phyloP scores from a whole-genome alignment of 2,329 filamentous ascomycete genomes.

The Chrysoporthe puriensis region DNA sequence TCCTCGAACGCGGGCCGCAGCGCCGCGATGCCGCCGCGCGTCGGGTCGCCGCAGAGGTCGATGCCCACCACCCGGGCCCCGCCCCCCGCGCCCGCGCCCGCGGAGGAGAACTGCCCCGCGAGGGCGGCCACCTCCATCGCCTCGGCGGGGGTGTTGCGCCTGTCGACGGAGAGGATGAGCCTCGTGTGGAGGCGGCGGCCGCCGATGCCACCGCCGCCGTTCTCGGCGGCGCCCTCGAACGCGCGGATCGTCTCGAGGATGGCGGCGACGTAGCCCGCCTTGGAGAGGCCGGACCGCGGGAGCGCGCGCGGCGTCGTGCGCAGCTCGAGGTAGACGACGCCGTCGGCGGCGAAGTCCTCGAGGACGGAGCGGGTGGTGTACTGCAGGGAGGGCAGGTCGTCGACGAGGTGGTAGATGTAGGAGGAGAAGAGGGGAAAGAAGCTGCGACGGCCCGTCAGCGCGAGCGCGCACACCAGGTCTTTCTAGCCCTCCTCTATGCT shows the following conservation, averaged over 20 bases:
- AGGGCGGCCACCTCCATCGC: slow-evolving; percentile 68
- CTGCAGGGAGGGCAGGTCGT: slow-evolving; percentile 60
- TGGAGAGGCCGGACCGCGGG: slow-evolving; percentile 51
- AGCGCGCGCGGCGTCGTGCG: slow-evolving; percentile 76
- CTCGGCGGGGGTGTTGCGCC: slow-evolving; percentile 60
- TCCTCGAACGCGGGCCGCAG: slow-evolving; percentile 63
- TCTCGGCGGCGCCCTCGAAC: slow-evolving; percentile 44
- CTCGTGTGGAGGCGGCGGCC: slow-evolving; percentile 55
- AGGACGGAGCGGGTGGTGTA: slow-evolving; percentile 69
- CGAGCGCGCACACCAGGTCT: too few species aligned
- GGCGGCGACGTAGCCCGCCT: slow-evolving; percentile 65
- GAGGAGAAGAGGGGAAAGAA: slow-evolving; percentile 80
- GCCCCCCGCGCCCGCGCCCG: slow-evolving; percentile 29
- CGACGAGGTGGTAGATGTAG: slow-evolving; percentile 78
- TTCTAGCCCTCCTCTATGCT: too few species aligned
- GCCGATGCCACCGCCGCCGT: slow-evolving; percentile 21
- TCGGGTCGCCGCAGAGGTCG: slow-evolving; percentile 79
- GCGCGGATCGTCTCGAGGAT: slow-evolving; percentile 66
- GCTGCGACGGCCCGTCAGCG: slow-evolving; percentile 42
- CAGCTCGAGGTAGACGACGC: slow-evolving; percentile 77
- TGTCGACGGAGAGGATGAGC: slow-evolving; percentile 77
- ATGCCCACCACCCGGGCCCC: slow-evolving; percentile 67
- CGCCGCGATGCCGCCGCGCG: slow-evolving; percentile 60
- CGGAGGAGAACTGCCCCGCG: slow-evolving; percentile 53
- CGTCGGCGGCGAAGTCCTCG: slow-evolving; percentile 68